Percentiles rank a stretch among this genome's conserved stretches.
These are phyloP conservation scores for Sclerotinia borealis DNA, from an alignment of 2,329 filamentous ascomycete species.

Conservation along the genomic window DNA sequence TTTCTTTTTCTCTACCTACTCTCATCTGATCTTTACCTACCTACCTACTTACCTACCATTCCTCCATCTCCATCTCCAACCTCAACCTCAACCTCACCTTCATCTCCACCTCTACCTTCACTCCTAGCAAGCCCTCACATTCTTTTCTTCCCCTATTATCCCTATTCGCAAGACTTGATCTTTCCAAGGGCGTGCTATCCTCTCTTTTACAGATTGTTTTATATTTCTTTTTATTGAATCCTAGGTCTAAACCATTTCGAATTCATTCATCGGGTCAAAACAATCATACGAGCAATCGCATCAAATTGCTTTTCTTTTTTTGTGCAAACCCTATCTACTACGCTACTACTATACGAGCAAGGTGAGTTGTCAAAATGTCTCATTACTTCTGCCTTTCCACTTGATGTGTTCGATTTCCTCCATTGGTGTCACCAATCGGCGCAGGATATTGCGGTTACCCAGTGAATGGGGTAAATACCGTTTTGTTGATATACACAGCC, in stretches of 20 bases:
- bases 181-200: background rate
- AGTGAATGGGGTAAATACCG: conserved; percentile 1
- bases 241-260: background rate
- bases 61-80: background rate
- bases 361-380: conserved; percentile 13
- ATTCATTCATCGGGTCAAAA: background rate
- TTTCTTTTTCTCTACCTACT: background rate
- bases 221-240: background rate
- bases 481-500: background rate
- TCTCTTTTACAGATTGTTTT: background rate
- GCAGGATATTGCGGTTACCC: background rate
- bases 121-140: conserved; percentile 5
- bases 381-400: background rate
- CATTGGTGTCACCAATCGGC: background rate
- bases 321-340: background rate
- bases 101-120: background rate
- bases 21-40: background rate
- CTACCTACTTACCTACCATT: background rate
- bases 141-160: background rate
- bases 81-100: background rate
- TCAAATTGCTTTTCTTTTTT: background rate
- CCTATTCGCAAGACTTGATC: background rate
- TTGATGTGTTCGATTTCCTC: background rate
- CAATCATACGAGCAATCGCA: background rate
- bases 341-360: background rate